Evolutionary conservation across 257 asterid genomes (phyloP), one percentile per base, ranked within the genome.

Genomic region (Pogostemon cablin): DNA sequence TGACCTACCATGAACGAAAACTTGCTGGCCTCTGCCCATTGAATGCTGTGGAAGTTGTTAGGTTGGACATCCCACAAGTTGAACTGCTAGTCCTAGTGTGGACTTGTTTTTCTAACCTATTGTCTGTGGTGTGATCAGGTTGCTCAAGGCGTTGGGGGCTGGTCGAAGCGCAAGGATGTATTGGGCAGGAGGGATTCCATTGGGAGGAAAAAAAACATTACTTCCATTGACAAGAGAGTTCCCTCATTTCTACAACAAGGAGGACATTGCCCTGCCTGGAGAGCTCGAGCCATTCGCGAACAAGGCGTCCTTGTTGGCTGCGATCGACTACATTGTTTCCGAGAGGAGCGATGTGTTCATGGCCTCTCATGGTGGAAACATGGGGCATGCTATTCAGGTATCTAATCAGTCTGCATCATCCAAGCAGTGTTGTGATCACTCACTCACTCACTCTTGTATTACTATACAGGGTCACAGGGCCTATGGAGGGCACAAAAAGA

Each of bases 331-430:
- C 61, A 86, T 91, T 9, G 91, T 93, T 4, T 87, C 93, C 0
- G 98, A 87, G 83, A 85, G 80, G 12, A 91, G 99, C 71, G 89
- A 93, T 61, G 96, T 87, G 2, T 91, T 91, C 93, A 93, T 93
- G 99, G 96, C 95, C 10, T 93, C 99, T 47, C 99, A 93, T 74
- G 99, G 99, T 17, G 97, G 99, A 73, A 91, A 93, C 65, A 91
- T 93, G 99, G 97, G 97, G 39, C 99, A 86, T 3, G 96, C 95
- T 40, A 83, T 93, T 50, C 99, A 93, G 98, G 97, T 88, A 85
- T n/a, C 48, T 63, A 7, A 17, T 53, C 59, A 0, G 1, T 15
- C 35, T 10, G n/a, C 7, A 4, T 41, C 5, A 41, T 4, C 0
- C 44, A 41, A 41, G 44, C 7, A 9, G 5, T 62, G 15, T 5